Evolutionary conservation across 768 basidiomycete species (phyloP).

Genomic region (Rhodosporidiobolus sp.): DNA sequence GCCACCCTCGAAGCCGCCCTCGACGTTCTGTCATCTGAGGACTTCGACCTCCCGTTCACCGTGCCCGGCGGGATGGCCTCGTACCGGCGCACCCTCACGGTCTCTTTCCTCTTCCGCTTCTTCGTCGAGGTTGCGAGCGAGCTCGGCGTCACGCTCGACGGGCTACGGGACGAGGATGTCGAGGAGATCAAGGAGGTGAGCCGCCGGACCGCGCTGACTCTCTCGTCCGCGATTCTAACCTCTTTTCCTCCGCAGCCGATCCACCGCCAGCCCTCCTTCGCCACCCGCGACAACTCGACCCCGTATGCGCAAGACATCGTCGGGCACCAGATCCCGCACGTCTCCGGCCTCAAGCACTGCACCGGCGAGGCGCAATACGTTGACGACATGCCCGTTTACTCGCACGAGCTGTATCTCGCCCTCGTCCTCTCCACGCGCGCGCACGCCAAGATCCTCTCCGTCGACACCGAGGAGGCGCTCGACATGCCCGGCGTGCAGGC

Average conservation of each 20-base stretch:
- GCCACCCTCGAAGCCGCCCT: slow-evolving; percentile 39
- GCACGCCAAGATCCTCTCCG: slow-evolving; percentile 42
- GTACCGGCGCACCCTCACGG: slow-evolving; percentile 41
- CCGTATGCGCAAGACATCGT: slow-evolving; percentile 41
- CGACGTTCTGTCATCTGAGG: slow-evolving; percentile 35
- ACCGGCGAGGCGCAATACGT: slow-evolving; percentile 43
- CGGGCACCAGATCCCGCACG: slow-evolving; percentile 39
- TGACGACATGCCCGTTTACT: slow-evolving; percentile 41
- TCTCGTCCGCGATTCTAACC: not conserved
- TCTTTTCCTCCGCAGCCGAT: slow-evolving; percentile 13
- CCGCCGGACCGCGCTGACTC: not conserved
- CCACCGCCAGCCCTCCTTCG: slow-evolving; percentile 33
- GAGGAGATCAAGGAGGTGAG: slow-evolving; percentile 10
- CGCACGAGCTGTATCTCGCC: slow-evolving; percentile 40
- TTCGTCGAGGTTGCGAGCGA: slow-evolving; percentile 37
- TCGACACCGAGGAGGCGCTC: slow-evolving; percentile 40
- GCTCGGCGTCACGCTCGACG: slow-evolving; percentile 25
- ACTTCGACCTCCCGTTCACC: slow-evolving; percentile 36
- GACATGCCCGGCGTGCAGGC: slow-evolving; percentile 39
- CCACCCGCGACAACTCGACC: slow-evolving; percentile 42
- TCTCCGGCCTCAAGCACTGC: slow-evolving; percentile 41
- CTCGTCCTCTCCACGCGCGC: slow-evolving; percentile 40
- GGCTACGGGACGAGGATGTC: not conserved
- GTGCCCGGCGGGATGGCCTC: slow-evolving; percentile 45
- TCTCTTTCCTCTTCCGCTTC: slow-evolving; percentile 44